Evolutionary conservation across 306 rosid species (phyloP).

Genomic region (Trifolium repens): DNA sequence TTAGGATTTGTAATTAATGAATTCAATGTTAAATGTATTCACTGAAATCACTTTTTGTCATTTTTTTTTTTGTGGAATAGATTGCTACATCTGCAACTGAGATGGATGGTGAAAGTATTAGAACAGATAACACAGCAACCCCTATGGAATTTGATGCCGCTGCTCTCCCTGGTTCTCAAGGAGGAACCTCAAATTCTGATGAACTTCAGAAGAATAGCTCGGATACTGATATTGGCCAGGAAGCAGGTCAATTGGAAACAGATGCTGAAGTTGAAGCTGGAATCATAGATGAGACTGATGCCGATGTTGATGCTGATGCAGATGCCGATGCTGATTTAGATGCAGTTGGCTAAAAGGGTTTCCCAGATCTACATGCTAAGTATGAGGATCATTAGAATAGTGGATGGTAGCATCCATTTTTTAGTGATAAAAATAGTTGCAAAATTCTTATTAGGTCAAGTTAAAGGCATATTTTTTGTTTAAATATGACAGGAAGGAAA

Average conservation of each 20-base stretch:
- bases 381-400: conserved; percentile 28
- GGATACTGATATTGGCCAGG: conserved; percentile 78
- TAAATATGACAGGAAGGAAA: neutral
- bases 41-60: neutral
- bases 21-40: conserved; percentile 14
- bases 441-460: conserved; percentile 6
- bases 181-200: conserved; percentile 61
- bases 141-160: conserved; percentile 69
- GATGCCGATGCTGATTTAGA: conserved; percentile 81
- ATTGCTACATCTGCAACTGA: conserved; percentile 67
- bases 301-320: conserved; percentile 56
- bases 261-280: conserved; percentile 85
- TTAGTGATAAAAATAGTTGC: conserved; percentile 14
- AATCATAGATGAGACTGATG: conserved; percentile 80
- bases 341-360: conserved; percentile 53
- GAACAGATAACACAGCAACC: conserved; percentile 56
- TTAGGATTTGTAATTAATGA: neutral
- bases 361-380: neutral
- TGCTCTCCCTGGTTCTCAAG: conserved; percentile 60
- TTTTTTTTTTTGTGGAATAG: conserved; percentile 45
- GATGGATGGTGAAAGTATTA: conserved; percentile 69
- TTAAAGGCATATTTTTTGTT: neutral
- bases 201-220: conserved; percentile 83
- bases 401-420: conserved; percentile 20
- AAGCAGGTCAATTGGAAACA: conserved; percentile 83